Percentiles rank a stretch among this genome's conserved stretches.
Evolutionary conservation across 441 rosid genomes (phyloP).

Genomic region (Eugenia klotzschiana): DNA sequence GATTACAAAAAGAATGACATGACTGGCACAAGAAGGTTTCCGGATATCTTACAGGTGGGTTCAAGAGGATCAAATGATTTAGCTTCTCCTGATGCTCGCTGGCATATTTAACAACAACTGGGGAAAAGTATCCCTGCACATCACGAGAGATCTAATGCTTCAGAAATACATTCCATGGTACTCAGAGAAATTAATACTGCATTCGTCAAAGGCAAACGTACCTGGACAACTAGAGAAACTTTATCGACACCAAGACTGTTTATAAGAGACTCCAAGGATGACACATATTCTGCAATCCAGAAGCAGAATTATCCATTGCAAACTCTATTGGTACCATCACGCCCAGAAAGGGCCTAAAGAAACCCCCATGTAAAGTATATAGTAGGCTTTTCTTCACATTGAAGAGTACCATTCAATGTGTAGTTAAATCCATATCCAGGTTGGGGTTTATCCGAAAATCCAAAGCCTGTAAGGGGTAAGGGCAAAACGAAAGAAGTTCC

Average conservation of each 20-base stretch:
- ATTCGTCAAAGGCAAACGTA: constrained; percentile 1
- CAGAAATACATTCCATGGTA: not conserved
- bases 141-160: not conserved
- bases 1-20: not conserved
- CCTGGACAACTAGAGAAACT: constrained; percentile 82
- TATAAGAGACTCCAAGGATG: constrained; percentile 60
- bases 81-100: constrained; percentile 53
- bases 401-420: constrained; percentile 51
- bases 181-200: not conserved
- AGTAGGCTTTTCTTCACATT: not conserved
- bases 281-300: constrained; percentile 49
- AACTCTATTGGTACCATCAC: not conserved
- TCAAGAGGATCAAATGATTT: constrained; percentile 58
- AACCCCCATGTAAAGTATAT: not conserved
- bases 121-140: constrained; percentile 68
- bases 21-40: not conserved
- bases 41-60: constrained; percentile 57
- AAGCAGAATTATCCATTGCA: not conserved
- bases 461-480: constrained; percentile 42
- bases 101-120: constrained; percentile 60
- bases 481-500: not conserved
- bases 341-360: not conserved
- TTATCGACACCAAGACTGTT: constrained; percentile 32
- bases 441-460: constrained; percentile 92
- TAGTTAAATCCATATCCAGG: constrained; percentile 82